Conservation (phyloP, 306 rosid species). For the Styphnolobium japonicum region DNA sequence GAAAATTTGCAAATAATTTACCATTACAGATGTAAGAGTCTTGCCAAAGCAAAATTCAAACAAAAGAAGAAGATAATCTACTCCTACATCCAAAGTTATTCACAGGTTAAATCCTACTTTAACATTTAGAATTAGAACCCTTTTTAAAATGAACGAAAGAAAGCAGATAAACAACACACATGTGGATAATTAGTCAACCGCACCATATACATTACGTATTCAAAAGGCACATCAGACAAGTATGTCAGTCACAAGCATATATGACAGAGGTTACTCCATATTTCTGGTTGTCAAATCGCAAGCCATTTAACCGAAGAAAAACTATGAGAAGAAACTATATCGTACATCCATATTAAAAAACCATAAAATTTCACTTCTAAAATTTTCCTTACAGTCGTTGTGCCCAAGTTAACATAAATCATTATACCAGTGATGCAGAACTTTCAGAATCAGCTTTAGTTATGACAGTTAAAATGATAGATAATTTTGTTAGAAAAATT, state of each 20-base stretch:
- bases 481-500: constrained; percentile 15
- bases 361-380: not conserved
- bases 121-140: constrained; percentile 6
- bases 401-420: not conserved
- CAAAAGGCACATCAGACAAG: not conserved
- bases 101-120: not conserved
- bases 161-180: not conserved
- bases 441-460: constrained; percentile 10
- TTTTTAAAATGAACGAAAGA: not conserved
- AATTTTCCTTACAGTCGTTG: not conserved
- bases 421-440: not conserved
- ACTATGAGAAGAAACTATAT: not conserved
- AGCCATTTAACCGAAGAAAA: no score
- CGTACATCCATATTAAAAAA: not conserved
- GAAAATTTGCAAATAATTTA: not conserved
- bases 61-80: not conserved
- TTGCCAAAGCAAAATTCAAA: not conserved
- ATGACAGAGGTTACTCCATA: not conserved
- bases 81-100: not conserved
- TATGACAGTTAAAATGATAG: constrained; percentile 12
- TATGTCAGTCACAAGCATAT: not conserved
- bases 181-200: not conserved
- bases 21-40: not conserved
- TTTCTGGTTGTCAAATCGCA: not conserved
- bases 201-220: not conserved